Conservation (phyloP, 352 stramenopile species). For the Phytophthora nicotianae region DNA sequence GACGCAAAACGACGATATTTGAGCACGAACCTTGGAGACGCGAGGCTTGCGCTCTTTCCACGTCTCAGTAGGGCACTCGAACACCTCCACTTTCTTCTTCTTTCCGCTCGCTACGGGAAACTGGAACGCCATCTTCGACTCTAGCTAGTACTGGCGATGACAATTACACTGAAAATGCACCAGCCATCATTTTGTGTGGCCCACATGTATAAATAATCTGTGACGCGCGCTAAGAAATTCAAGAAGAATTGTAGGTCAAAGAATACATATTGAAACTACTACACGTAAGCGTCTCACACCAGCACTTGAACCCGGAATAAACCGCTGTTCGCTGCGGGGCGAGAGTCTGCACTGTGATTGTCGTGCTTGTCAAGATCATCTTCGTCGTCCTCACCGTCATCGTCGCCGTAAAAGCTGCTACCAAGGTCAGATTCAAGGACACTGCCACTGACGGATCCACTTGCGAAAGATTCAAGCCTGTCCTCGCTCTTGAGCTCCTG, state of each 20-base stretch:
- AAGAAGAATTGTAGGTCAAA: too few relatives aligned
- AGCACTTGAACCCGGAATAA: conserved; percentile 77
- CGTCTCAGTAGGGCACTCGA: conserved; percentile 72
- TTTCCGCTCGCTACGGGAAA: conserved; percentile 79
- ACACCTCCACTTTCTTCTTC: conserved; percentile 81
- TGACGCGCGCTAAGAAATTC: background rate
- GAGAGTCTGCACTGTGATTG: conserved; percentile 11
- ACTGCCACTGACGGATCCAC: conserved; percentile 27
- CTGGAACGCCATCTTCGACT: conserved; percentile 50
- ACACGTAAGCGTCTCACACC: conserved; percentile 42
- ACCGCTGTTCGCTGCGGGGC: conserved; percentile 31
- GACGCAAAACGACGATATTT: background rate
- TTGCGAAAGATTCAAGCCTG: conserved; percentile 17
- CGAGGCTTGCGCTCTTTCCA: conserved; percentile 63
- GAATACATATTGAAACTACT: conserved; percentile 25
- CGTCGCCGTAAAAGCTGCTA: conserved; percentile 32
- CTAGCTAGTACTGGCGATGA: background rate
- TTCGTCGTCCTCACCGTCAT: conserved; percentile 30
- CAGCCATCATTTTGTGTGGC: conserved; percentile 21
- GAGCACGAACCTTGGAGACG: conserved; percentile 31
- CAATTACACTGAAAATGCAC: conserved; percentile 16
- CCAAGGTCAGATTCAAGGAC: conserved; percentile 23
- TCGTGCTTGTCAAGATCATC: conserved; percentile 19
- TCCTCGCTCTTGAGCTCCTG: conserved; percentile 27
- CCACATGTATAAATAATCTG: conserved; percentile 8